Conservation (phyloP, 2,329 filamentous ascomycete genomes). For the Fusarium redolens region DNA sequence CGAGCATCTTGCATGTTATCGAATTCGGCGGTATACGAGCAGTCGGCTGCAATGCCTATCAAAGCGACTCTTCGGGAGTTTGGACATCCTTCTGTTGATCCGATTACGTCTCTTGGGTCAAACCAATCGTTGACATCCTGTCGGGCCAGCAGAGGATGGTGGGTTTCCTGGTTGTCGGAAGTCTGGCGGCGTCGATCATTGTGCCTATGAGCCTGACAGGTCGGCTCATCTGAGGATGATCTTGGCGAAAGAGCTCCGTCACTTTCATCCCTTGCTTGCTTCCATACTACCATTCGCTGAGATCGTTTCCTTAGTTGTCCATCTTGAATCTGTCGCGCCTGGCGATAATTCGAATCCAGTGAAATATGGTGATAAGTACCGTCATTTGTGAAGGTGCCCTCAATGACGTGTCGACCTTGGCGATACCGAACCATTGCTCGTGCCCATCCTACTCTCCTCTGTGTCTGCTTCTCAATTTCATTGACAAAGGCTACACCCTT, state of each 20-base stretch:
- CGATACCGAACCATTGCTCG: constrained; percentile 28
- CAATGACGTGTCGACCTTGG: constrained; percentile 5
- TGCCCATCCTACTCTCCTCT: constrained; percentile 21
- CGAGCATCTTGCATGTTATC: constrained; percentile 69
- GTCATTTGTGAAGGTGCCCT: constrained; percentile 35
- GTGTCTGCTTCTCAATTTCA: not conserved
- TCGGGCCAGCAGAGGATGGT: not conserved
- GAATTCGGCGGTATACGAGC: constrained; percentile 80
- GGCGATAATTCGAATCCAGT: constrained; percentile 24
- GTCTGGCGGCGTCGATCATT: not conserved
- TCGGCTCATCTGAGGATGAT: not conserved
- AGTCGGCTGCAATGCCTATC: constrained; percentile 92
- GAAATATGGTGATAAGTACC: constrained; percentile 30
- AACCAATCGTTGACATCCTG: not conserved
- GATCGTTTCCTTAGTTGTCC: not conserved
- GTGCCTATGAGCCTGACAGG: not conserved
- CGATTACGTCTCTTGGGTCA: constrained; percentile 61
- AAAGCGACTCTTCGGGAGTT: constrained; percentile 83
- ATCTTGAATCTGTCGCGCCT: not conserved
- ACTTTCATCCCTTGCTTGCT: not conserved
- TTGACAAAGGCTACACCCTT: constrained; percentile 17
- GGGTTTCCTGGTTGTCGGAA: rapidly evolving
- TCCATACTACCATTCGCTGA: constrained; percentile 33
- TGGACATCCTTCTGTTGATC: constrained; percentile 80
- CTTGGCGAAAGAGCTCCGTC: not conserved